Evolutionary conservation across 2,329 filamentous ascomycete genomes (phyloP), one percentile per base, ranked within the genome.

Genomic region (Colletotrichum caudatum): DNA sequence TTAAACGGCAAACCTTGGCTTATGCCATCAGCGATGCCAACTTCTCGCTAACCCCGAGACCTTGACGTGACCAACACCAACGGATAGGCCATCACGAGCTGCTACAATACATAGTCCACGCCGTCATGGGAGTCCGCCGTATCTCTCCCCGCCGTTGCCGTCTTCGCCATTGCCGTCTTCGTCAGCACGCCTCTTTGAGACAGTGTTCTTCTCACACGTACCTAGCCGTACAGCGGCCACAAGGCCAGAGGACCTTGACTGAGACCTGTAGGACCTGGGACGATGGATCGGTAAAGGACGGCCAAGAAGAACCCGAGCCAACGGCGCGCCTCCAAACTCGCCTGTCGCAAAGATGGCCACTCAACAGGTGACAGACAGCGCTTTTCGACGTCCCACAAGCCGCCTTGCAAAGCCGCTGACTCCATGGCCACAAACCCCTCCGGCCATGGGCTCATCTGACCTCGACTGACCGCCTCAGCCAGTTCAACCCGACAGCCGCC

Each of bases 381-480:
- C 53, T 51, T 23, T 29, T 18, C 33, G 23, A 44, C 63, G 33
- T 35, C 20, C 26, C 26, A 51, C 33, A 50, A 46, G 33, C 50
- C 63, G 46, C 41, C 53, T 35, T 58, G 64, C 12, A 51, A 71
- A 26, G 53, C 58, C 44, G 64, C 69, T 59, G 50, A 29, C 37
- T 39, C 51, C 37, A 44, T 46, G 59, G 59, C 37, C 65, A 58
- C 35, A 64, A 59, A 37, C 59, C 59, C 65, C 65, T 71, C 65
- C 54, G 65, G 26, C 65, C 65, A 41, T 54, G 57, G 53, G 69
- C 65, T 69, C 69, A 69, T 71, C 69, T 71, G 69, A 71, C 59
- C 69, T 71, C 53, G 48, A 69, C 65, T 69, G 69, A 71, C 69
- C 69, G 65, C 69, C 69, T 69, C 66, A 46, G 58, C 60, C 53